Conservation (phyloP, 371 early-diverging fungal genomes). For the Capillidium rhysosporum region DNA sequence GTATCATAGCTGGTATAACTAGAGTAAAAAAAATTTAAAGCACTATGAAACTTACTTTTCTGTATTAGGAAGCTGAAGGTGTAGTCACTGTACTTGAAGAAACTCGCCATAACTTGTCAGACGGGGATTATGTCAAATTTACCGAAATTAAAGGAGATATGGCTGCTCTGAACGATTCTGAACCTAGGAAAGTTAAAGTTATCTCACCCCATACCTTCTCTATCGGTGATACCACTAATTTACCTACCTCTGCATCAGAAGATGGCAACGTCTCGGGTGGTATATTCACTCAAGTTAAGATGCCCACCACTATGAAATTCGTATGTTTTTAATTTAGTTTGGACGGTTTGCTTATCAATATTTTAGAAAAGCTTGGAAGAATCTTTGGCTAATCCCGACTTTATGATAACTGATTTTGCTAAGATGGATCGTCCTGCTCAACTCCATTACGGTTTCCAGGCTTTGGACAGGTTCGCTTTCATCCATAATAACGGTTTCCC, state of each 20-base stretch:
- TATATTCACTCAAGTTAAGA: constrained; percentile 85
- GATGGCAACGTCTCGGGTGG: constrained; percentile 38
- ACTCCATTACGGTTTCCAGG: constrained; percentile 85
- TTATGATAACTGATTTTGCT: constrained; percentile 80
- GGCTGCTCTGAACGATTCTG: constrained; percentile 60
- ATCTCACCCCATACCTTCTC: constrained; percentile 84
- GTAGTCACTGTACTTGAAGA: constrained; percentile 93
- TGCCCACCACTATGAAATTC: constrained; percentile 63
- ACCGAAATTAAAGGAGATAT: constrained; percentile 75
- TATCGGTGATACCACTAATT: constrained; percentile 68
- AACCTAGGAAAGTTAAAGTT: constrained; percentile 63
- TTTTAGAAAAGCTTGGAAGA: constrained; percentile 45
- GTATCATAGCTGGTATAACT: constrained; percentile 84
- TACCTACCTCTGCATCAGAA: constrained; percentile 33
- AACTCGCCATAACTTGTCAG: constrained; percentile 88
- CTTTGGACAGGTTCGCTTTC: constrained; percentile 51
- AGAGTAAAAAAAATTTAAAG: constrained; percentile 7
- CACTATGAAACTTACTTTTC: constrained; percentile 10
- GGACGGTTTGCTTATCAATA: background rate
- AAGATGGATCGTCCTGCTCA: constrained; percentile 91
- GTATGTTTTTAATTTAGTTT: constrained; percentile 19
- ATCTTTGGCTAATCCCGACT: constrained; percentile 65
- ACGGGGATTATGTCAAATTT: constrained; percentile 91
- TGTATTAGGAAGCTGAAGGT: constrained; percentile 42
- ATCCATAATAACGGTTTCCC: constrained; percentile 39